Percentiles rank a stretch among this genome's conserved stretches.
Conservation (phyloP, 2,329 filamentous ascomycete genomes). For the Hortaea sp. region DNA sequence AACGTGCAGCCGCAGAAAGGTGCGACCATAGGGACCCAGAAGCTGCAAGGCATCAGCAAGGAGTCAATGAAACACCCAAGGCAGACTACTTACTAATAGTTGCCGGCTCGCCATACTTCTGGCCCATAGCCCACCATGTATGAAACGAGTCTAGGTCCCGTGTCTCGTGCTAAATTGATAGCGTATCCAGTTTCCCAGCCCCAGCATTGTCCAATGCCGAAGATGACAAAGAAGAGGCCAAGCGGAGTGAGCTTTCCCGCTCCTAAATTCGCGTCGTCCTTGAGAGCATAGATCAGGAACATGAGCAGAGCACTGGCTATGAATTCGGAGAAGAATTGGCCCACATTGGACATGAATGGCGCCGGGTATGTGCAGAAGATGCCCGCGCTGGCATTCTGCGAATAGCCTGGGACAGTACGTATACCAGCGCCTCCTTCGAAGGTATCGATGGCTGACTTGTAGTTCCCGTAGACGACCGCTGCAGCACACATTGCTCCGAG, state of each 20-base stretch:
- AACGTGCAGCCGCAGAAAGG: constrained; percentile 56
- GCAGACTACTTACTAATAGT: constrained; percentile 47
- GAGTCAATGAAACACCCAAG: not conserved
- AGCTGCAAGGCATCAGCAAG: not conserved
- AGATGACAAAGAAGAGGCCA: constrained; percentile 60
- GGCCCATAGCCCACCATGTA: constrained; percentile 58
- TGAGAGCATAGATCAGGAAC: constrained; percentile 62
- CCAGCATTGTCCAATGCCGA: constrained; percentile 62
- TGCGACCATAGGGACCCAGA: constrained; percentile 59
- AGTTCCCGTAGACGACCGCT: constrained; percentile 35
- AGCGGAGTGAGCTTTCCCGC: constrained; percentile 50
- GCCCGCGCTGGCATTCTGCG: constrained; percentile 51
- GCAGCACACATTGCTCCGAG: constrained; percentile 55
- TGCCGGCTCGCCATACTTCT: constrained; percentile 57
- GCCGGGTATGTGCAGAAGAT: constrained; percentile 66
- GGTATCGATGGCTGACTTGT: constrained; percentile 24
- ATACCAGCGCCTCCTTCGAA: constrained; percentile 43
- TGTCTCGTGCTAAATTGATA: constrained; percentile 64
- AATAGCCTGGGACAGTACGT: constrained; percentile 46
- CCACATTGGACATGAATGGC: constrained; percentile 53
- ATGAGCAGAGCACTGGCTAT: constrained; percentile 57
- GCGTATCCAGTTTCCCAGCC: constrained; percentile 68
- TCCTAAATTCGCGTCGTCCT: constrained; percentile 47
- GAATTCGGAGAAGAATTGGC: constrained; percentile 62
- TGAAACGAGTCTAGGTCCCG: constrained; percentile 56